Evolutionary conservation across 306 rosid genomes (phyloP).

Genomic region (Pueraria montana): DNA sequence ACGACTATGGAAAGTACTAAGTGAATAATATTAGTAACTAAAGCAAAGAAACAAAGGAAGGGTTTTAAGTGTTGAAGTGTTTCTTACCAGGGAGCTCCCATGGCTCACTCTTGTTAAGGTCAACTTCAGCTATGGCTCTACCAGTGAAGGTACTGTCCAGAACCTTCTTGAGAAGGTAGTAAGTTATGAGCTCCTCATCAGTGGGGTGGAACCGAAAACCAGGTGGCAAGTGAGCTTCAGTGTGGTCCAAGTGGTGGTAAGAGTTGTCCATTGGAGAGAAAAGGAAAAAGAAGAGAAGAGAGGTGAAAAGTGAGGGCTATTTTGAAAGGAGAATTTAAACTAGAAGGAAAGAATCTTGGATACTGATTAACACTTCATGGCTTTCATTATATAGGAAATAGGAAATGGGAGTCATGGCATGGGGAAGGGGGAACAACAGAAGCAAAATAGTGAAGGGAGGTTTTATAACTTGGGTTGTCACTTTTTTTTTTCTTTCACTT

Average conservation of each 20-base stretch:
- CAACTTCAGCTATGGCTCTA: slow-evolving; percentile 94
- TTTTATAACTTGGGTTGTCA: slow-evolving; percentile 7
- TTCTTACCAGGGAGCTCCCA: slow-evolving; percentile 95
- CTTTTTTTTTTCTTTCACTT: neutral
- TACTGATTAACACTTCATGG: neutral
- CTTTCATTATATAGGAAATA: slow-evolving; percentile 37
- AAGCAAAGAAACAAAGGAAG: neutral
- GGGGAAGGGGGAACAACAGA: neutral
- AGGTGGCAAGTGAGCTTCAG: slow-evolving; percentile 74
- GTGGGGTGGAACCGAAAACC: slow-evolving; percentile 98
- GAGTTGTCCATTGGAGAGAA: slow-evolving; percentile 44
- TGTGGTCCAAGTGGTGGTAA: slow-evolving; percentile 33
- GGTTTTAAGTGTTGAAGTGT: neutral
- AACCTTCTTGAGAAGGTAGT: slow-evolving; percentile 91
- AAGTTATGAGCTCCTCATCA: slow-evolving; percentile 91
- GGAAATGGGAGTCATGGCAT: neutral
- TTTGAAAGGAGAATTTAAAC: neutral
- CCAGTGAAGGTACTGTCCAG: slow-evolving; percentile 77
- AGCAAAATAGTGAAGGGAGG: slow-evolving; percentile 43
- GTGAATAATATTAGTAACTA: neutral
- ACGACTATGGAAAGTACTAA: neutral
- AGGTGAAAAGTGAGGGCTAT: no score
- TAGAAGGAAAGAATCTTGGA: slow-evolving; percentile 16
- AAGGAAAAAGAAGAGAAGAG: neutral
- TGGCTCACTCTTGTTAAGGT: slow-evolving; percentile 97